These are phyloP conservation scores for Gossypium herbaceum DNA, from an alignment of 345 rosid genomes.

Conservation along the genomic window DNA sequence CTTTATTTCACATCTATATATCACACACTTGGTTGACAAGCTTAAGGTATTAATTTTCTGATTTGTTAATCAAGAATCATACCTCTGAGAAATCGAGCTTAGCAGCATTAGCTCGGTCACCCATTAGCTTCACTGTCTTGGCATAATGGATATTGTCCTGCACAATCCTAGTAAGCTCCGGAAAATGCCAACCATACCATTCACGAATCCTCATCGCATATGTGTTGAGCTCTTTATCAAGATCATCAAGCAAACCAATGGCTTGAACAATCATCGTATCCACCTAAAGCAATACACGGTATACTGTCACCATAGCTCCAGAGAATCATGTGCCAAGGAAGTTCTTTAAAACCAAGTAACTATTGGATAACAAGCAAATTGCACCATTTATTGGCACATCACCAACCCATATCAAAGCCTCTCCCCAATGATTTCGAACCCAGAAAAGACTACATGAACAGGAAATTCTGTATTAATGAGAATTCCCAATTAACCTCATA, in stretches of 20 bases:
- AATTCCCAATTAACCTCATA: neutral
- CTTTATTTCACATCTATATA: neutral
- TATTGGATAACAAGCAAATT: neutral
- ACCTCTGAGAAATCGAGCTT: conserved; percentile 91
- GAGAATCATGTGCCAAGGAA: neutral
- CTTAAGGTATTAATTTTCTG: neutral
- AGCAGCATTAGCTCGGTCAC: conserved; percentile 69
- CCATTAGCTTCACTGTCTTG: conserved; percentile 79
- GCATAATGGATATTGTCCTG: conserved; percentile 79
- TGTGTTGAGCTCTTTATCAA: conserved; percentile 89
- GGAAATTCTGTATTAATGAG: neutral
- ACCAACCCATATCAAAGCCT: neutral
- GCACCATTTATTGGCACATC: neutral
- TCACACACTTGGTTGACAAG: neutral
- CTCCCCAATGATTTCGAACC: neutral
- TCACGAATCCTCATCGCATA: conserved; percentile 94
- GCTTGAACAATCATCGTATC: conserved; percentile 98
- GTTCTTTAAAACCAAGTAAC: neutral
- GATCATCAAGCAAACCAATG: conserved; percentile 87
- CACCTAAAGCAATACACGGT: conserved; percentile 42
- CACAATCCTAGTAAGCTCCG: conserved; percentile 87
- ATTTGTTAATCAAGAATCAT: neutral
- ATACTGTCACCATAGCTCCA: neutral
- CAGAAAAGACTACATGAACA: neutral
- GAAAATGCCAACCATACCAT: conserved; percentile 99